These are phyloP conservation scores for Wickerhamomyces sp. DNA, from an alignment of 1,139 yeast species.

Conservation along the genomic window DNA sequence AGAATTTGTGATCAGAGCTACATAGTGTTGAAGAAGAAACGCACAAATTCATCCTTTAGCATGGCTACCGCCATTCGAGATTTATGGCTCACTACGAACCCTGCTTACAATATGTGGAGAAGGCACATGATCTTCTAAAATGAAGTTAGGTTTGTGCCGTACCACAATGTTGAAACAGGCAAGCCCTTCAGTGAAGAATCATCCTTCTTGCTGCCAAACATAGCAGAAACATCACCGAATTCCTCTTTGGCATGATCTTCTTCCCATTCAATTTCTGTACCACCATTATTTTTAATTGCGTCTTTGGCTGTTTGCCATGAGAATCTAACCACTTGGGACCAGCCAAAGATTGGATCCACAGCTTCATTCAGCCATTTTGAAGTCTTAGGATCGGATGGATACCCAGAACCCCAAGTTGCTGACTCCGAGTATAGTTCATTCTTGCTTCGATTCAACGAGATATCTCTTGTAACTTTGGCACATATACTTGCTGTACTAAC, in stretches of 20 bases:
- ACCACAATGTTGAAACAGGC: slow-evolving; percentile 25
- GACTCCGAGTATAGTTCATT: slow-evolving; percentile 11
- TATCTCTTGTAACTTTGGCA: slow-evolving; percentile 93
- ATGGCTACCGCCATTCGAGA: too few species aligned
- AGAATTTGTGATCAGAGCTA: too few species aligned
- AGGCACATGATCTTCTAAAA: too few species aligned
- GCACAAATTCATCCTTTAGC: too few species aligned
- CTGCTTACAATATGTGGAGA: too few species aligned
- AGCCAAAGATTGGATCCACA: slow-evolving; percentile 78
- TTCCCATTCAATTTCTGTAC: slow-evolving; percentile 52
- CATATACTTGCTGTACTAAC: slow-evolving; percentile 97
- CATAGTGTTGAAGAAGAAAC: too few species aligned
- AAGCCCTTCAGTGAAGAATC: slow-evolving; percentile 9
- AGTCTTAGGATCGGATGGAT: slow-evolving; percentile 91
- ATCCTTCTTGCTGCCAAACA: slow-evolving; percentile 21
- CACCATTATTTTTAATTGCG: slow-evolving; percentile 49
- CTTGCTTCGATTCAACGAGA: slow-evolving; percentile 37
- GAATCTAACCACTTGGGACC: slow-evolving; percentile 75
- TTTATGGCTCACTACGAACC: too few species aligned
- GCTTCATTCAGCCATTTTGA: slow-evolving; percentile 58
- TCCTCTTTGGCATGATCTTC: slow-evolving; percentile 36
- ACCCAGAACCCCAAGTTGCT: slow-evolving; percentile 73
- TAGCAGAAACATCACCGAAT: slow-evolving; percentile 25
- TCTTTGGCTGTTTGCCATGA: slow-evolving; percentile 95
- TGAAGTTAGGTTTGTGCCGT: slow-evolving; percentile 18